Base-by-base conservation (phyloP, 1,284 basidiomycete genomes). In the Sanguinoderma infundibulare region DNA sequence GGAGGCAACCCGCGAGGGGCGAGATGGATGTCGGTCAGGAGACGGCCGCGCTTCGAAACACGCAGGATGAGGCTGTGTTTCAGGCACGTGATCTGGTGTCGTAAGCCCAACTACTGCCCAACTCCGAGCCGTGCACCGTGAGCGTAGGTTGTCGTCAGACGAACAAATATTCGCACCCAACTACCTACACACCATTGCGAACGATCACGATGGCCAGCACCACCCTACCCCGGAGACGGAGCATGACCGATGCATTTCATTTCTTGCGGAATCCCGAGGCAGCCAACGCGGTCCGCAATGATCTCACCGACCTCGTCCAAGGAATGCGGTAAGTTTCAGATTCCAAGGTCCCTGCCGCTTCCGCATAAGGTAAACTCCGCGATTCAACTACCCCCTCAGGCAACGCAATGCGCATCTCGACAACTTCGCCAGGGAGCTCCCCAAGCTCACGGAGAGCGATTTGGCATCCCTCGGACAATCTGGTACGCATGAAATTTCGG, bases 381-480 rank as follows among this genome's bases (percentile, higher is more conserved):
- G 47, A 53, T 54, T 26, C 38, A 15, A 24, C 38, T 46, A 44
- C 20, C 24, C 50, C 42, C 53, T 24, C 47, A 63, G 59, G 38
- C 58, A 59, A 36, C 58, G 57, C 38, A 53, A 55, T 49, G 55
- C 61, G 17, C 61, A 56, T 20, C 49, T 71, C 12, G 59, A 77
- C 60, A 71, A 72, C 40, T 67, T 83, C 59, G 68, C 77, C 32
- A 63, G 64, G 9, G 69, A 66, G 3, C 73, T 84, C 15, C 82
- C 83, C n/a, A 75, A 69, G 47, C 60, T 84, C 40, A 78, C 75
- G 5, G 81, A 84, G 64, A 68, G 72, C 12, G 79, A 84, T 39
- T 65, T 84, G 4, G 69, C 66, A 12, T 60, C 69, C 32, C 70
- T 77, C 38, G 77, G 76, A 12, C 73, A 78, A 30, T 70, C 70